A percentile compares a stretch with the other conserved stretches of the same genome.
Evolutionary conservation across 306 rosid species (phyloP).

Genomic region (Adenanthera pavonina): DNA sequence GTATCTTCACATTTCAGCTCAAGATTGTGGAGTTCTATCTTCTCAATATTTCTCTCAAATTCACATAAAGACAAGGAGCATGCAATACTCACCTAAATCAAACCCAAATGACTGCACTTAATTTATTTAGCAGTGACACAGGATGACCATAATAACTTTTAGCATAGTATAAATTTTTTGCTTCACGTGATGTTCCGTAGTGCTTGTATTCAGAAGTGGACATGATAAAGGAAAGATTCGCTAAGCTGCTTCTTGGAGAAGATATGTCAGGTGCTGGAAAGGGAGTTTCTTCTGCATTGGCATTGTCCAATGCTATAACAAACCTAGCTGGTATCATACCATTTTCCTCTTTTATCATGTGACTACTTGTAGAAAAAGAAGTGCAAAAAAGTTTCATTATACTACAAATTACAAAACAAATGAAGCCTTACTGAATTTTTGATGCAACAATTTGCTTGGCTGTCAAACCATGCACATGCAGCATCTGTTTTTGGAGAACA

Average conservation of each 20-base stretch:
- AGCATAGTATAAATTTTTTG: background rate
- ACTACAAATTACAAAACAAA: background rate
- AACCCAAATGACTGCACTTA: background rate
- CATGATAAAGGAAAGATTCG: constrained; percentile 79
- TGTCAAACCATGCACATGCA: constrained; percentile 48
- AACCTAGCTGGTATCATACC: constrained; percentile 73
- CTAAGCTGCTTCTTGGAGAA: constrained; percentile 92
- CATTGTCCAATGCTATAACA: constrained; percentile 91
- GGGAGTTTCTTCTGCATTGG: constrained; percentile 95
- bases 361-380: background rate
- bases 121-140: background rate
- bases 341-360: too few species aligned
- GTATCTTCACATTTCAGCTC: constrained; percentile 8
- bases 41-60: too few species aligned
- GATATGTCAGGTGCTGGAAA: constrained; percentile 99
- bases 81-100: too few species aligned
- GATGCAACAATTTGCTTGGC: constrained; percentile 8
- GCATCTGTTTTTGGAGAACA: constrained; percentile 93
- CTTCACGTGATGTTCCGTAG: background rate
- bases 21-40: constrained; percentile 14
- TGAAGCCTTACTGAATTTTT: background rate
- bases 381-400: background rate
- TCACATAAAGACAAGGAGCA: too few species aligned
- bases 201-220: constrained; percentile 63
- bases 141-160: background rate